phyloP scores from a whole-genome alignment of 805 yeast genomes.

The Clavispora carvajalis region DNA sequence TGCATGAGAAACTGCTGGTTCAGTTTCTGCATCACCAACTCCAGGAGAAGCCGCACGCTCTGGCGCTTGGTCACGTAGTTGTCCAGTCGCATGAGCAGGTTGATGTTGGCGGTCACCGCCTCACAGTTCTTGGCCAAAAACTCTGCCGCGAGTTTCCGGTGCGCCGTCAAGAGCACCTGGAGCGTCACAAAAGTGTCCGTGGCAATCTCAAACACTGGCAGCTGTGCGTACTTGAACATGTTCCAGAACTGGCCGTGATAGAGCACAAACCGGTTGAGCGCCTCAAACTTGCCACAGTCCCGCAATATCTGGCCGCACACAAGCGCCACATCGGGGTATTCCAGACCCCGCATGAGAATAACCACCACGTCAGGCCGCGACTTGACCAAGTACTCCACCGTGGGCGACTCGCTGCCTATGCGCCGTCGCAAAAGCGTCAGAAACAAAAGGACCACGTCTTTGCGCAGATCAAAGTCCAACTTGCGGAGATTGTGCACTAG shows the following conservation, averaged over 20 bases:
- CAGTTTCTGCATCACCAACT: slow-evolving; percentile 63
- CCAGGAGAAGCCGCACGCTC: slow-evolving; percentile 69
- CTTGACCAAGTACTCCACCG: slow-evolving; percentile 71
- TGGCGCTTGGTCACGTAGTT: slow-evolving; percentile 93
- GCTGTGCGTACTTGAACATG: slow-evolving; percentile 70
- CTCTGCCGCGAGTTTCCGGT: slow-evolving; percentile 63
- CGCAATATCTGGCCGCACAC: slow-evolving; percentile 74
- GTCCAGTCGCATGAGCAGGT: slow-evolving; percentile 63
- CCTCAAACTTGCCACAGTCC: slow-evolving; percentile 79
- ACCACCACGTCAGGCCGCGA: slow-evolving; percentile 61
- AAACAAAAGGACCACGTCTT: slow-evolving; percentile 71
- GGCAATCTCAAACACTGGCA: slow-evolving; percentile 79
- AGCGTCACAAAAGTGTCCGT: slow-evolving; percentile 84
- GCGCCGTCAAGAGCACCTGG: slow-evolving; percentile 62
- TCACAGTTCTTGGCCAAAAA: slow-evolving; percentile 59
- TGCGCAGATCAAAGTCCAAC: slow-evolving; percentile 85
- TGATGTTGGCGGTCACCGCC: slow-evolving; percentile 56
- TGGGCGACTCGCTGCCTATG: slow-evolving; percentile 71
- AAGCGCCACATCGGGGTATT: slow-evolving; percentile 64
- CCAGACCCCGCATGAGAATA: slow-evolving; percentile 66
- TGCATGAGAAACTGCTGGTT: slow-evolving; percentile 68
- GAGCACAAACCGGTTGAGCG: slow-evolving; percentile 55
- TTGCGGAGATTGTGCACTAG: slow-evolving; percentile 55
- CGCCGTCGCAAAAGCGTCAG: slow-evolving; percentile 74
- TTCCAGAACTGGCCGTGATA: slow-evolving; percentile 69